A percentile compares a stretch with the other conserved stretches of the same genome.
These are phyloP conservation scores for Cichorium intybus DNA, from an alignment of 140 eudicot genomes.

Conservation along the genomic window DNA sequence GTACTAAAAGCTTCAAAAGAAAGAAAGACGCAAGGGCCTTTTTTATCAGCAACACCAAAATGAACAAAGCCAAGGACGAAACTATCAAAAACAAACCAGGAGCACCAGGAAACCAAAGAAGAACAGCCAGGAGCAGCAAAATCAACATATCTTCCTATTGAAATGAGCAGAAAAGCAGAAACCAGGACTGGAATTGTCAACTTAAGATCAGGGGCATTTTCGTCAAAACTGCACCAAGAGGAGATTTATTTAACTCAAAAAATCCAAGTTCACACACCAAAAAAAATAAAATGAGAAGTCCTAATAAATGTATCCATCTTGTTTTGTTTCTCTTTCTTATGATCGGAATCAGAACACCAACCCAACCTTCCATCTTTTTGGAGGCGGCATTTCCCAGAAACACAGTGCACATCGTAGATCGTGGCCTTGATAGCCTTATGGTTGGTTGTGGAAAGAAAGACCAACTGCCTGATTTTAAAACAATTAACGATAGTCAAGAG, in stretches of 20 bases:
- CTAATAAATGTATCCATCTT: neutral
- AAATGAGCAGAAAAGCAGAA: too few species aligned
- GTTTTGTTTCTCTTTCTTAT: conserved; percentile 8
- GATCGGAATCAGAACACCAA: neutral
- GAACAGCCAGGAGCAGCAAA: too few species aligned
- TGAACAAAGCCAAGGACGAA: too few species aligned
- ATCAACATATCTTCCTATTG: too few species aligned
- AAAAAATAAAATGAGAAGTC: neutral
- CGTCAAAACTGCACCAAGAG: too few species aligned
- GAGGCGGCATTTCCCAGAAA: conserved; percentile 2
- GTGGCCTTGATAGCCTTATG: neutral
- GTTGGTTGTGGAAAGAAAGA: conserved; percentile 1
- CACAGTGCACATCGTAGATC: neutral
- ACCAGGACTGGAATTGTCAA: too few species aligned
- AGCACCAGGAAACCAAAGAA: too few species aligned
- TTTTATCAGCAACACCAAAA: too few species aligned
- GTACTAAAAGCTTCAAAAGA: too few species aligned
- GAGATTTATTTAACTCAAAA: too few species aligned
- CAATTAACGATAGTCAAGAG: neutral
- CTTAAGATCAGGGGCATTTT: too few species aligned
- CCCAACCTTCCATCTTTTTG: neutral
- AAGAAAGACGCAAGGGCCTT: too few species aligned
- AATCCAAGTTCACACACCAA: neutral
- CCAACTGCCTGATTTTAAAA: neutral
- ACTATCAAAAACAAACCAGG: neutral